Conservation (phyloP, 805 yeast genomes). For the Cyberlindnera nakhonratchasimensis region DNA sequence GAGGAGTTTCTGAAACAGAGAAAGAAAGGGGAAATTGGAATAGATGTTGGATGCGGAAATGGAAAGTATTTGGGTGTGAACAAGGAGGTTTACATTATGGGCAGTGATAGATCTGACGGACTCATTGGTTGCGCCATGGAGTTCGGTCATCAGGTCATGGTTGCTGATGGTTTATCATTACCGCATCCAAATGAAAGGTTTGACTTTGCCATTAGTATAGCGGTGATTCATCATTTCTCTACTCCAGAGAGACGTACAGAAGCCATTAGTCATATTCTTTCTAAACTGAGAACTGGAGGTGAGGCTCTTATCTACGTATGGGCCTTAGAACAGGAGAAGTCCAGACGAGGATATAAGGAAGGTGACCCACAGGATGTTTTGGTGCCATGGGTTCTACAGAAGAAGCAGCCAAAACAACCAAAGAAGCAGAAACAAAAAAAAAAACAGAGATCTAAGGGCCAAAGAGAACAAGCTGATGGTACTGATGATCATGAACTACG, state of each 20-base stretch:
- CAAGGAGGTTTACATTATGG: constrained; percentile 62
- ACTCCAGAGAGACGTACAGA: constrained; percentile 72
- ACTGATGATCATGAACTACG: not conserved
- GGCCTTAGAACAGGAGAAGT: constrained; percentile 90
- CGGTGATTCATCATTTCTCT: constrained; percentile 95
- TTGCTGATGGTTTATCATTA: constrained; percentile 74
- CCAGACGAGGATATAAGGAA: constrained; percentile 86
- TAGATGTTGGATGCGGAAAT: constrained; percentile 96
- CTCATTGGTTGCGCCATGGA: constrained; percentile 59
- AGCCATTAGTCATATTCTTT: constrained; percentile 68
- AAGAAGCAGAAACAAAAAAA: constrained; percentile 15
- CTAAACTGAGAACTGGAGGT: constrained; percentile 57
- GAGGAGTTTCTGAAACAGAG: constrained; percentile 57
- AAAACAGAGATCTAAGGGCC: constrained; percentile 3
- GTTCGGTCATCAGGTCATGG: constrained; percentile 50
- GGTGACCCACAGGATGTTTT: constrained; percentile 92
- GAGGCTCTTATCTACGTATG: constrained; percentile 84
- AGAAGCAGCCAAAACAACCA: constrained; percentile 38
- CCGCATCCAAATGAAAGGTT: constrained; percentile 51
- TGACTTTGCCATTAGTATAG: constrained; percentile 89
- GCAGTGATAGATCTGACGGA: constrained; percentile 71
- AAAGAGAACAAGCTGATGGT: not conserved
- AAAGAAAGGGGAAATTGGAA: constrained; percentile 60
- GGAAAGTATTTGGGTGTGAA: constrained; percentile 86
- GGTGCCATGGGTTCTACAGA: constrained; percentile 90